phyloP scores from a whole-genome alignment of 1,284 basidiomycete genomes.

The Ustilago hordei region DNA sequence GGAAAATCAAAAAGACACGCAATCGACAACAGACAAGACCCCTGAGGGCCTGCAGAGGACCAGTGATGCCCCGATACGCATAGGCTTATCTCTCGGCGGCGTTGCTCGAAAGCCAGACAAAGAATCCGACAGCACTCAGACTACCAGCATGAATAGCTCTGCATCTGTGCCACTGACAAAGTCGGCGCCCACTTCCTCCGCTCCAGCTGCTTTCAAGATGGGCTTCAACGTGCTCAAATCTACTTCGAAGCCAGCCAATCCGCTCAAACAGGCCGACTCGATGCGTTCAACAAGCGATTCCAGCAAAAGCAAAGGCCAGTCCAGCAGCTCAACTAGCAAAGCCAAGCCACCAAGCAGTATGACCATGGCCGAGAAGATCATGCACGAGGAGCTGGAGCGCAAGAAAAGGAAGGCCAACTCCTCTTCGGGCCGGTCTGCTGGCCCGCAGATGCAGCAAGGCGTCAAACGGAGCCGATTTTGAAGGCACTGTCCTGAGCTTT shows the following conservation, averaged over 20 bases:
- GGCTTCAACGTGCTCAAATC: constrained; percentile 53
- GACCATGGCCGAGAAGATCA: constrained; percentile 66
- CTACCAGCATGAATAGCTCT: not conserved
- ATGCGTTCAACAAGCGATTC: not conserved
- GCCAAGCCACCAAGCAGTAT: constrained; percentile 44
- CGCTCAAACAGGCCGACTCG: constrained; percentile 18
- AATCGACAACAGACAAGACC: constrained; percentile 12
- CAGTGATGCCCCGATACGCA: constrained; percentile 47
- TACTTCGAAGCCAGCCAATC: constrained; percentile 38
- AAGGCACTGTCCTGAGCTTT: not conserved
- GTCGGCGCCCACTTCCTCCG: not conserved
- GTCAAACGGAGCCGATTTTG: constrained; percentile 61
- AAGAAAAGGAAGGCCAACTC: constrained; percentile 39
- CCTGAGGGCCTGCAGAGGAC: constrained; percentile 42
- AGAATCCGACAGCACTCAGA: not conserved
- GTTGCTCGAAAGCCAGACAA: constrained; percentile 3
- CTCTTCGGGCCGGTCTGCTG: constrained; percentile 19
- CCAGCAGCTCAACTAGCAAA: constrained; percentile 15
- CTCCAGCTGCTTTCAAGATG: constrained; percentile 35
- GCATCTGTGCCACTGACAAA: not conserved
- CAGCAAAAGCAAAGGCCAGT: not conserved
- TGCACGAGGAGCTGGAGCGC: constrained; percentile 59
- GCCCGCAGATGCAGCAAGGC: constrained; percentile 54
- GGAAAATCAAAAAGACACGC: not conserved
- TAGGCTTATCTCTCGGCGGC: constrained; percentile 40